Evolutionary conservation across 805 yeast species (phyloP), one percentile per base, ranked within the genome.

Genomic region (Sugiyamaella qingdaonensis): DNA sequence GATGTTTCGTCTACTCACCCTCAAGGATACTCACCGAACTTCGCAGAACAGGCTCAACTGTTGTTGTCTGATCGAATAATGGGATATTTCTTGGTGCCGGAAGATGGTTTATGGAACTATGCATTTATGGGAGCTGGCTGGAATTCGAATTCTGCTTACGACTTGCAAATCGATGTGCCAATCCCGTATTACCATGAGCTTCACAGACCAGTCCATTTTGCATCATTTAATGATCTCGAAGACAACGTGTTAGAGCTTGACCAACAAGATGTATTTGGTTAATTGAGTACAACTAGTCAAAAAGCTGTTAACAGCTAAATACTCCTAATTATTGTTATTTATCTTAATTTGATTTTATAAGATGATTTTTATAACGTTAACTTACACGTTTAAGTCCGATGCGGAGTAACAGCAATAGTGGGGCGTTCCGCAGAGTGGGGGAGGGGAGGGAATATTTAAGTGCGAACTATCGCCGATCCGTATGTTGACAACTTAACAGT

Each of bases 201-300:
- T 34, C 99, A 94, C 64, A 83, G 99, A 46, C 94, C 97, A 1
- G 76, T 82, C 31, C 99, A 94, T 68, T 94, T 94, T 71, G 73
- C 81, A 47, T 78, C 83, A 4, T 89, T 92, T 65, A 80, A 77
- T 52, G 86, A 82, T 54, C 66, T 87, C 46, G 81, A 77, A 16
- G 70, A 67, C 19, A 49, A 55, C 8, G 71, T 67, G 21, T 50
- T 55, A 10, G 80, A 72, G 14, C 87, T 87, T 9, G 86, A 80
- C 34, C 84, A 80, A 67, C 84, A 82, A 57, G 84, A 84, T 66
- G 78, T 80, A 5, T 82, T 85, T 65, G 78, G 78, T 14, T 81
- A 56, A 48, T 10, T 32, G 29, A 24, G 29, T 24, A 24, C 29
- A 7, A 24, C 29, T 4, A 7, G 7, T 24, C 7, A 24, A 24